Evolutionary conservation across 768 basidiomycete genomes (phyloP).

Genomic region (Termitomyces sp.): DNA sequence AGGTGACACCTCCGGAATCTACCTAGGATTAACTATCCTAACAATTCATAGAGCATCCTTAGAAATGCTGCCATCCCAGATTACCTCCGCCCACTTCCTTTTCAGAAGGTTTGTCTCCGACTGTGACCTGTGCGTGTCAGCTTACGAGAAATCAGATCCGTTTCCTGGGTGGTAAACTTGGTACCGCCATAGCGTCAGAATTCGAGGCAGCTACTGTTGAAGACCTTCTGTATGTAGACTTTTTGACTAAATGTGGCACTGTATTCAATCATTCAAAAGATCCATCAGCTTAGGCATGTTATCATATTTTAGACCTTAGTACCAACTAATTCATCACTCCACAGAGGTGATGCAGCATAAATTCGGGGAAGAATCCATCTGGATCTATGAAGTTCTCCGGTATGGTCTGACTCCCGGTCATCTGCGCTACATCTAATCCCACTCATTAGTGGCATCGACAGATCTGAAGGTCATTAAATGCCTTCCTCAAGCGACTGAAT

Average conservation of each 20-base stretch:
- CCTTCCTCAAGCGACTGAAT: slow-evolving; percentile 4
- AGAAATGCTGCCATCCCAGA: slow-evolving; percentile 77
- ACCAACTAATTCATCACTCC: slow-evolving; percentile 5
- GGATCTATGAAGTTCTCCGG: slow-evolving; percentile 92
- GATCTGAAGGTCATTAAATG: slow-evolving; percentile 64
- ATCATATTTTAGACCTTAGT: neutral
- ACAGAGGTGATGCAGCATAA: slow-evolving; percentile 74
- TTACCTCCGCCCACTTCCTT: slow-evolving; percentile 80
- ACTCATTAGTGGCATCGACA: slow-evolving; percentile 70
- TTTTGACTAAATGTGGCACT: neutral
- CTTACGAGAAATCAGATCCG: slow-evolving; percentile 56
- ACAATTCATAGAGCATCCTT: slow-evolving; percentile 62
- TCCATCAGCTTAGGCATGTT: slow-evolving; percentile 50
- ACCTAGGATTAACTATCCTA: neutral
- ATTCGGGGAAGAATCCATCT: slow-evolving; percentile 78
- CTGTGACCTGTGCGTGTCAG: neutral
- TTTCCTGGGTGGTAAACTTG: slow-evolving; percentile 92
- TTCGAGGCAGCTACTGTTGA: slow-evolving; percentile 88
- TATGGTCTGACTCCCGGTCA: slow-evolving; percentile 23
- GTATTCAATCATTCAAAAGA: slow-evolving; percentile 24
- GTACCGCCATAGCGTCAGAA: slow-evolving; percentile 78
- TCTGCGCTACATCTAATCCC: neutral
- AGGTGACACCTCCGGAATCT: slow-evolving; percentile 38
- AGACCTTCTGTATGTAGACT: slow-evolving; percentile 76
- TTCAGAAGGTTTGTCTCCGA: slow-evolving; percentile 63